Evolutionary conservation across 1,284 basidiomycete species (phyloP).

Genomic region (Austroboletus rostrupii): DNA sequence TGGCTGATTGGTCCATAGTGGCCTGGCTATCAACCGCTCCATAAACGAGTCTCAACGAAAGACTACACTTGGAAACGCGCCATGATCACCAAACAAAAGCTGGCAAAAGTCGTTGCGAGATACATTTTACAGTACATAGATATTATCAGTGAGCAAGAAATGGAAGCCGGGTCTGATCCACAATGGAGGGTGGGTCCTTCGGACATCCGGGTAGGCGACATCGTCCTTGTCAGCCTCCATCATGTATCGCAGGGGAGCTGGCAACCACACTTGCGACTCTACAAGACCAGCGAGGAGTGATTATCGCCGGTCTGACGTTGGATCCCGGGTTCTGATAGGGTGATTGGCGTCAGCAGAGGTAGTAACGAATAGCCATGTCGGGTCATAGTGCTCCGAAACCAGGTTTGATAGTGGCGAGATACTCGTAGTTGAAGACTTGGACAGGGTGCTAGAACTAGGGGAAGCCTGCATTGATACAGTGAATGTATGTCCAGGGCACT

Average conservation of each 20-base stretch:
- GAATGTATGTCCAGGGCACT: too few species aligned
- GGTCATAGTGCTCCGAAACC: too few species aligned
- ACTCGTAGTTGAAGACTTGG: too few species aligned
- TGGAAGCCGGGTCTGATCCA: constrained; percentile 7
- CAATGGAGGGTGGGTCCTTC: constrained; percentile 51
- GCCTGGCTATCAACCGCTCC: constrained; percentile 67
- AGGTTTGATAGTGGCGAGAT: too few species aligned
- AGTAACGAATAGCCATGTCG: too few species aligned
- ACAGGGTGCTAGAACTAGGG: too few species aligned
- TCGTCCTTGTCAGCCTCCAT: constrained; percentile 65
- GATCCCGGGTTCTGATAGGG: too few species aligned
- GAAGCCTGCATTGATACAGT: too few species aligned
- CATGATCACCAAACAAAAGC: constrained; percentile 58
- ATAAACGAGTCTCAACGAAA: constrained; percentile 63
- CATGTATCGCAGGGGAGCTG: constrained; percentile 73
- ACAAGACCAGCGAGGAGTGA: background rate
- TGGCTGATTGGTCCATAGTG: constrained; percentile 40
- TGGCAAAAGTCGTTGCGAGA: constrained; percentile 60
- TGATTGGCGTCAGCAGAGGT: too few species aligned
- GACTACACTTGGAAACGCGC: constrained; percentile 65
- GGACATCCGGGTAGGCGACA: constrained; percentile 54
- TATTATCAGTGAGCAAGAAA: background rate
- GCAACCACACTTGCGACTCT: constrained; percentile 64
- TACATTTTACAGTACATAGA: constrained; percentile 33
- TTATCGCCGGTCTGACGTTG: too few species aligned